Percentiles rank a stretch among this genome's conserved stretches.
Evolutionary conservation across 2,329 filamentous ascomycete genomes (phyloP).

Genomic region (Cytospora leucostoma): DNA sequence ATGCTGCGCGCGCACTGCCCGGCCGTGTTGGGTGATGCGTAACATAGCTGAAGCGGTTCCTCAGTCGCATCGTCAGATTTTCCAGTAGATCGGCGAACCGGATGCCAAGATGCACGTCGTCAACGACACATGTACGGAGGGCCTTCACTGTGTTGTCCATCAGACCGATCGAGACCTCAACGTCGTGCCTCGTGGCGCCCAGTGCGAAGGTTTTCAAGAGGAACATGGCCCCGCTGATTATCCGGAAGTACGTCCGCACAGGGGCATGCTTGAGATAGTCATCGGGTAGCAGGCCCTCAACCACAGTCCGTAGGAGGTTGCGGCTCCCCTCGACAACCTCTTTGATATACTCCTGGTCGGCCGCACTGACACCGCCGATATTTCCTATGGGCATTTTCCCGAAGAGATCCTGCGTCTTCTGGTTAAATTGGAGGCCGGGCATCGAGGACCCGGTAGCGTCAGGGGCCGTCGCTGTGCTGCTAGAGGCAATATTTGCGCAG

Average conservation of each 20-base stretch:
- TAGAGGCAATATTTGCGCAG: slow-evolving; percentile 72
- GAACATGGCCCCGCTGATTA: slow-evolving; percentile 84
- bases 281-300: slow-evolving; percentile 71
- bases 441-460: slow-evolving; percentile 36
- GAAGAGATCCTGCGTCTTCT: slow-evolving; percentile 65
- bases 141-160: slow-evolving; percentile 76
- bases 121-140: slow-evolving; percentile 75
- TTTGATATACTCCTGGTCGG: slow-evolving; percentile 72
- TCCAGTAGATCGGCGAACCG: slow-evolving; percentile 82
- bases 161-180: slow-evolving; percentile 71
- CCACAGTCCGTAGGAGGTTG: slow-evolving; percentile 74
- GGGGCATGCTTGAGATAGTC: slow-evolving; percentile 81
- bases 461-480: slow-evolving; percentile 36
- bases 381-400: slow-evolving; percentile 65
- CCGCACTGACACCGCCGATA: slow-evolving; percentile 63
- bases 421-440: slow-evolving; percentile 52
- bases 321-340: slow-evolving; percentile 78
- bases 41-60: slow-evolving; percentile 72
- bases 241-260: slow-evolving; percentile 82
- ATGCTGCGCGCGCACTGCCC: slow-evolving; percentile 36
- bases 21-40: slow-evolving; percentile 44
- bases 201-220: slow-evolving; percentile 82
- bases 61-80: slow-evolving; percentile 71
- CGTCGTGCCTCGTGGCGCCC: slow-evolving; percentile 75
- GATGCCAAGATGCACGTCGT: slow-evolving; percentile 83